Evolutionary conservation across 225 moss, liverwort and hornwort species (phyloP).

Genomic region (Ulota crispa): DNA sequence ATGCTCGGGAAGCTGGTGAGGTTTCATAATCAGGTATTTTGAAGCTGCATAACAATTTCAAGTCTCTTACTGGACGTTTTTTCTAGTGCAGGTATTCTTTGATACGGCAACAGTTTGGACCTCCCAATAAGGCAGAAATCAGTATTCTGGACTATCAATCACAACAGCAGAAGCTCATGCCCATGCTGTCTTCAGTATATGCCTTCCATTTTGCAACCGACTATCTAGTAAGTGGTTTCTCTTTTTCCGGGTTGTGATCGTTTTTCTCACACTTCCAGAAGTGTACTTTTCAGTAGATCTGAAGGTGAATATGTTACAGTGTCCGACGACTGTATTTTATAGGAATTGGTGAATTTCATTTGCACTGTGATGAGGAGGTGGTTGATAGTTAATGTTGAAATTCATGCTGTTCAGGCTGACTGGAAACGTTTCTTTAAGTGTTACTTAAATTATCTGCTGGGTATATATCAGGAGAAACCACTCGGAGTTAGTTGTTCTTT

Average conservation of each 20-base stretch:
- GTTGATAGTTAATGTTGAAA: neutral
- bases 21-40: conserved; percentile 1
- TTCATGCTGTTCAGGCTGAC: neutral
- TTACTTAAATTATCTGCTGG: neutral
- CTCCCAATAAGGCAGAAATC: conserved; percentile 71
- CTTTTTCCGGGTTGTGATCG: neutral
- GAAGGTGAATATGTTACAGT: neutral
- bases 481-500: neutral
- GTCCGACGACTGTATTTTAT: neutral
- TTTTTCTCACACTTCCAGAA: neutral
- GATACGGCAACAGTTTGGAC: conserved; percentile 81
- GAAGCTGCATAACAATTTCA: neutral
- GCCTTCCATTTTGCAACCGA: conserved; percentile 79
- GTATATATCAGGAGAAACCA: neutral
- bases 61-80: neutral
- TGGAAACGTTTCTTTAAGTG: neutral
- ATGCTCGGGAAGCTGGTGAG: conserved; percentile 3
- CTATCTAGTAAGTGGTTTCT: conserved; percentile 52
- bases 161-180: conserved; percentile 90
- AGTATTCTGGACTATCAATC: conserved; percentile 88
- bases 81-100: conserved; percentile 64
- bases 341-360: neutral
- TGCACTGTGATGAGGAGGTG: neutral
- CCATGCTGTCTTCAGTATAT: conserved; percentile 75
- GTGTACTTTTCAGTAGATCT: neutral